phyloP scores from a whole-genome alignment of 2,329 filamentous ascomycete species.

The Bisporella sp. region DNA sequence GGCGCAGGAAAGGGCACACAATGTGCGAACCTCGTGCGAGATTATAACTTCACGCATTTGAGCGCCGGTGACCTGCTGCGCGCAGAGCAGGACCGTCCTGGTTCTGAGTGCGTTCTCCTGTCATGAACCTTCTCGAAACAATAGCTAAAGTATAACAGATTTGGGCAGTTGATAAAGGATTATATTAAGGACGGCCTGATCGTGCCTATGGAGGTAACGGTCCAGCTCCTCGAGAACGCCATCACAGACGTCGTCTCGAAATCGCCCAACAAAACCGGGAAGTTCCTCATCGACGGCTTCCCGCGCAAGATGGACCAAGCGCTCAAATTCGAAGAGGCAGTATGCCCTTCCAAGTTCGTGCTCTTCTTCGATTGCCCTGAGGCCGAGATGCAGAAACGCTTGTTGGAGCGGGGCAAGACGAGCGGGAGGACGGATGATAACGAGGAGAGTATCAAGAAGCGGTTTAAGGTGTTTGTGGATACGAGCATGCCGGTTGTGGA shows the following conservation, averaged over 20 bases:
- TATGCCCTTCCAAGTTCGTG: conserved; percentile 77
- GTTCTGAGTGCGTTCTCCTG: conserved; percentile 52
- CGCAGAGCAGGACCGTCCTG: conserved; percentile 82
- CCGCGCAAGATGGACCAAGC: conserved; percentile 97
- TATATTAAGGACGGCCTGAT: conserved; percentile 94
- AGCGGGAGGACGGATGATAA: conserved; percentile 87
- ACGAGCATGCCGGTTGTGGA: conserved; percentile 97
- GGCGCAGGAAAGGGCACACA: conserved; percentile 97
- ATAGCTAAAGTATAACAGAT: conserved; percentile 32
- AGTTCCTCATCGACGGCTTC: conserved; percentile 79
- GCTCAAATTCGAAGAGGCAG: conserved; percentile 81
- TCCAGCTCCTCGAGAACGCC: conserved; percentile 87
- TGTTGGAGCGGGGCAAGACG: conserved; percentile 9
- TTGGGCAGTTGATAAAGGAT: conserved; percentile 84
- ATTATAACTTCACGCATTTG: conserved; percentile 89
- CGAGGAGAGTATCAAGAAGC: conserved; percentile 89
- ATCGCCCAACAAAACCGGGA: conserved; percentile 44
- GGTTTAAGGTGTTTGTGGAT: conserved; percentile 89
- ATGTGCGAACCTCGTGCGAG: conserved; percentile 76
- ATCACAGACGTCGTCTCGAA: conserved; percentile 66
- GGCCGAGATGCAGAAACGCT: conserved; percentile 58
- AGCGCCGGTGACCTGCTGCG: conserved; percentile 90
- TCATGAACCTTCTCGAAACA: not conserved
- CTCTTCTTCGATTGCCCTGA: conserved; percentile 95
- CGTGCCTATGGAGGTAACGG: conserved; percentile 98